Evolutionary conservation across 1,284 basidiomycete genomes (phyloP), one percentile per base, ranked within the genome.

Genomic region (Leccinum proliferum): DNA sequence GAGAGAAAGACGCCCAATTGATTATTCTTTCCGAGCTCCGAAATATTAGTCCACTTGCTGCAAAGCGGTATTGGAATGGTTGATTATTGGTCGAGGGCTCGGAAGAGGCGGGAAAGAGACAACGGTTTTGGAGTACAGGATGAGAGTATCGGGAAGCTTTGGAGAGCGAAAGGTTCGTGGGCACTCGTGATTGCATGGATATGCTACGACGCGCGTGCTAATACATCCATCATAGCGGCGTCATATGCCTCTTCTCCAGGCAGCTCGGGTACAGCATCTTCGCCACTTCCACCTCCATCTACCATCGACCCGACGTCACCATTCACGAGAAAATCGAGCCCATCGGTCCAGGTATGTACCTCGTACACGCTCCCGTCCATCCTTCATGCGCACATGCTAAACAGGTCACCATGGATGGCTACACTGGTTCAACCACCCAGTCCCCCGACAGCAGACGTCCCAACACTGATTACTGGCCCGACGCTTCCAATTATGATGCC

Each of bases 11-110:
- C 11, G 12, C 52, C 1, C 66, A 92, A 62, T 67, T 83, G 3
- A 69, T 71, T 0, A 73, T 88, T 55, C 74, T 84, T 63, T 82
- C 81, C 67, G 85, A 83, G 69, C 85, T 86, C 58, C 81, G 69
- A 37, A 63, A 64, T 59, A 68, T 53, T 7, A 70, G 61, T 15
- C 8, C 53, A 35, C 59, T 64, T 86, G 92, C 86, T 4, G 78
- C 83, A 34, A 73, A 69, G 50, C 81, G 83, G 61, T 95, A 88
- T 70, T 97, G 6, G 94, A 96, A 69, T 84, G 92, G 71, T 77
- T 94, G 1, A 87, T 95, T 1, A 75, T 96, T 32, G 83, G 84
- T 62, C 85, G 86, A 68, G 83, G 86, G 52, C 88, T 83, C 68
- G 79, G 78, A 58, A 90, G 85, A n/a, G 43, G 65, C 55, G 58